Evolutionary conservation across 1,284 basidiomycete genomes (phyloP).

Genomic region (Testicularia cyperi): DNA sequence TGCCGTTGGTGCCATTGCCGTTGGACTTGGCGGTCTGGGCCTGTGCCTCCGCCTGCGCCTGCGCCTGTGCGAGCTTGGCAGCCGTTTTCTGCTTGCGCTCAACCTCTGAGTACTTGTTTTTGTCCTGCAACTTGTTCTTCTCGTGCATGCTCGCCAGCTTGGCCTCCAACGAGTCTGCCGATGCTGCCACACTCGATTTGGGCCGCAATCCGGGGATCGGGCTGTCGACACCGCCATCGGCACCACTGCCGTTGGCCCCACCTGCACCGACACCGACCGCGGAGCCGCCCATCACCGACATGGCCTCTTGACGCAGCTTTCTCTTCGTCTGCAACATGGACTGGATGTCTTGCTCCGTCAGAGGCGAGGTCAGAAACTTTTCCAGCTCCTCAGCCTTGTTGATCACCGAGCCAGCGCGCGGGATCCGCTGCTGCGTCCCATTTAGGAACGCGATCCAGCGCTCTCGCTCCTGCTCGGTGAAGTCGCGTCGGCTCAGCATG

Average conservation of each 20-base stretch:
- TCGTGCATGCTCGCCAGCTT: slow-evolving; percentile 78
- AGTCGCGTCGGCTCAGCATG: slow-evolving; percentile 25
- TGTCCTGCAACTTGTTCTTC: slow-evolving; percentile 77
- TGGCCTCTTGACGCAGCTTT: slow-evolving; percentile 16
- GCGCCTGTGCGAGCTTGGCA: neutral
- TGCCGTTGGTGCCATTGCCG: neutral
- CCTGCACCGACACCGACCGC: slow-evolving; percentile 7
- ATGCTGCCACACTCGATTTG: too few relatives aligned
- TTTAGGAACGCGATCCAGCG: slow-evolving; percentile 32
- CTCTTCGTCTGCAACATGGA: slow-evolving; percentile 42
- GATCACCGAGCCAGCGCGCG: slow-evolving; percentile 13
- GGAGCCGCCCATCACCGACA: slow-evolving; percentile 15
- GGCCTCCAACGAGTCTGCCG: slow-evolving; percentile 64
- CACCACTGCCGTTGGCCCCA: too few relatives aligned
- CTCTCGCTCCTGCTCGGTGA: slow-evolving; percentile 43
- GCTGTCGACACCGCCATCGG: neutral
- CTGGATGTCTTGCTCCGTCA: slow-evolving; percentile 48
- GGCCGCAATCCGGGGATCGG: neutral
- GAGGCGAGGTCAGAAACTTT: slow-evolving; percentile 28
- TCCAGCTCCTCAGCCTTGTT: slow-evolving; percentile 43
- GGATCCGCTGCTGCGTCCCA: slow-evolving; percentile 10
- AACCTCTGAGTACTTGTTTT: slow-evolving; percentile 74
- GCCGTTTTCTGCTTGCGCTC: slow-evolving; percentile 68
- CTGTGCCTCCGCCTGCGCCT: neutral
- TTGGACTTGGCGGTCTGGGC: neutral